phyloP scores from a whole-genome alignment of 371 early-diverging fungal genomes.

The Mortierella sp. region DNA sequence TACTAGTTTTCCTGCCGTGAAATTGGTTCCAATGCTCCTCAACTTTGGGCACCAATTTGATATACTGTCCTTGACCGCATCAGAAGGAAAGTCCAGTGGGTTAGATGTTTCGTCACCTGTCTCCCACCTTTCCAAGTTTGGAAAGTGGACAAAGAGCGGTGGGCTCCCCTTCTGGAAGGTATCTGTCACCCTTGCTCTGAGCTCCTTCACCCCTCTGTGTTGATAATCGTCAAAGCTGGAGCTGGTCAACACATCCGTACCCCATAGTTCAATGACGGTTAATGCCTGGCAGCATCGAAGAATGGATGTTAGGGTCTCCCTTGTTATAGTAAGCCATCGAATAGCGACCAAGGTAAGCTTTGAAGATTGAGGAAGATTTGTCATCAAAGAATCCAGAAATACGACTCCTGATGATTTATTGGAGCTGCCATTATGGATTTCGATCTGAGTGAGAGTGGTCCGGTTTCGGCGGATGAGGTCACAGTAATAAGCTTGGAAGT shows the following conservation, averaged over 20 bases:
- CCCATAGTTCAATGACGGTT: not conserved
- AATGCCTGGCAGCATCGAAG: not conserved
- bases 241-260: not conserved
- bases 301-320: not conserved
- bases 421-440: not conserved
- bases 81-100: no score
- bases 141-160: no score
- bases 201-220: not conserved
- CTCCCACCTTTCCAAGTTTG: no score
- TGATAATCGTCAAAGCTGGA: not conserved
- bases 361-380: not conserved
- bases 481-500: not conserved
- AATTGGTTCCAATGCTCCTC: no score
- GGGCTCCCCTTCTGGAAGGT: not conserved
- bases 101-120: no score
- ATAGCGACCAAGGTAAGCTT: not conserved
- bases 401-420: not conserved
- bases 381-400: not conserved
- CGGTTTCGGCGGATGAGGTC: not conserved
- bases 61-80: no score
- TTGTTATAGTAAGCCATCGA: not conserved
- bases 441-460: not conserved
- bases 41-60: no score
- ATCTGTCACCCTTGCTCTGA: not conserved
- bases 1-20: not conserved